Evolutionary conservation across 164 flowering plant genomes (phyloP), one percentile per base, ranked within the genome.

Genomic region (Berberis vulgaris): DNA sequence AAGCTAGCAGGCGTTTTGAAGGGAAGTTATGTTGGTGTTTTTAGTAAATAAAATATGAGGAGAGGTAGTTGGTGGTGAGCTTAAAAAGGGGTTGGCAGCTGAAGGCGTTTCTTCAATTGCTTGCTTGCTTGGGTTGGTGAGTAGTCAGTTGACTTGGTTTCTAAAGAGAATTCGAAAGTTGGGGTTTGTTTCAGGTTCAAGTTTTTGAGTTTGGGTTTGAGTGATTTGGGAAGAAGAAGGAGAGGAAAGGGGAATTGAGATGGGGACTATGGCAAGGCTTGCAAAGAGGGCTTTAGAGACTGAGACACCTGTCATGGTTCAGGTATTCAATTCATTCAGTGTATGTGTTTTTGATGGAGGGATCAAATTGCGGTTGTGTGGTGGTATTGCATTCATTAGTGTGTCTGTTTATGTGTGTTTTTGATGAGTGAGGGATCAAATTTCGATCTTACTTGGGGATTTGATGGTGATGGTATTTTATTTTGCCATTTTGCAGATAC

Each of bases 221-320:
- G 26, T 26, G 26, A 26, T 26, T 60, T 60, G 62, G 62, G 7
- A 38, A 45, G 38, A 45, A 26, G 44, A 49, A 49, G 56, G 41
- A 42, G 47, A 49, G 58, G 50, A 10, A 45, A 46, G 56, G 41
- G 46, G 54, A 46, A 64, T 57, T 41, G 72, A 79, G 65, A 93
- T 90, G 97, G 95, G 89, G 74, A 82, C 88, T 9, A 71, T 40
- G 43, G 79, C 77, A 62, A 86, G 56, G 77, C 86, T 94, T 59
- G 89, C 97, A 1, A 83, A 69, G 74, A 87, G 98, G 76, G 91
- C 83, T 70, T 38, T 94, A 84, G 87, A 79, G 71, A 94, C 98
- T 47, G 88, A 91, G 1, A 77, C 81, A 68, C 96, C 98, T 0
- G 83, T 94, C 52, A 90, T 94, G 98, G 93, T 88, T 77, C 76